These are phyloP conservation scores for Aspergillus jensenii DNA, from an alignment of 2,329 filamentous ascomycete genomes.

Conservation along the genomic window DNA sequence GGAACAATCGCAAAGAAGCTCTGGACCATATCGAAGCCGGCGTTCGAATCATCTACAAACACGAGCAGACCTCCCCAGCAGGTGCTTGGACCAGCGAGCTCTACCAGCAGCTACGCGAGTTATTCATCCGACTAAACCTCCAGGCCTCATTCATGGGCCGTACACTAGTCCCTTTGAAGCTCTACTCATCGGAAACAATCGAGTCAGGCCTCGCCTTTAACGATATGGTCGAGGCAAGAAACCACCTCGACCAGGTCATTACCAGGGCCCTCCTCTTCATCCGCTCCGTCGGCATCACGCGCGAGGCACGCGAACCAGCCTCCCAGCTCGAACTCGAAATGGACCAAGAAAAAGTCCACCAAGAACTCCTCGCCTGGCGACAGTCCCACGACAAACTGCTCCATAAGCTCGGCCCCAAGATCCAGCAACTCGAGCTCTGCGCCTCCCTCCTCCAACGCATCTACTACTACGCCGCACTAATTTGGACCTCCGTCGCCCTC, in stretches of 20 bases:
- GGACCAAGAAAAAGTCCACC: neutral
- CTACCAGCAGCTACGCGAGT: conserved; percentile 21
- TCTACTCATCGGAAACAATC: neutral
- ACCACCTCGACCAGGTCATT: conserved; percentile 15
- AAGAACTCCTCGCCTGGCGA: conserved; percentile 12
- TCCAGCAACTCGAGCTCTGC: conserved; percentile 10
- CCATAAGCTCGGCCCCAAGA: neutral
- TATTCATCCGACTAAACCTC: conserved; percentile 22
- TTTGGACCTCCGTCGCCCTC: conserved; percentile 13
- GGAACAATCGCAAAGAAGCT: conserved; percentile 15
- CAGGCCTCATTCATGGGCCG: conserved; percentile 22
- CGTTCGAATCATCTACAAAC: conserved; percentile 18
- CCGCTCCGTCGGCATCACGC: conserved; percentile 8
- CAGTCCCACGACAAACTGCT: conserved; percentile 11
- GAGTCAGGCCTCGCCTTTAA: conserved; percentile 1
- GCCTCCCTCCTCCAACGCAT: conserved; percentile 16
- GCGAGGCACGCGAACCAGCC: neutral
- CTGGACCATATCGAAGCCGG: conserved; percentile 23
- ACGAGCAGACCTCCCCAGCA: neutral
- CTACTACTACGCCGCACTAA: conserved; percentile 12
- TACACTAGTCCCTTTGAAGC: conserved; percentile 5
- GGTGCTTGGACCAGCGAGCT: neutral
- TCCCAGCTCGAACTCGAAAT: neutral
- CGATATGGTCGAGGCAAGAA: conserved; percentile 14
- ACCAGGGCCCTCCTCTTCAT: conserved; percentile 14